Conservation (phyloP, 2,329 filamentous ascomycete species). For the Botrytis byssoidea region DNA sequence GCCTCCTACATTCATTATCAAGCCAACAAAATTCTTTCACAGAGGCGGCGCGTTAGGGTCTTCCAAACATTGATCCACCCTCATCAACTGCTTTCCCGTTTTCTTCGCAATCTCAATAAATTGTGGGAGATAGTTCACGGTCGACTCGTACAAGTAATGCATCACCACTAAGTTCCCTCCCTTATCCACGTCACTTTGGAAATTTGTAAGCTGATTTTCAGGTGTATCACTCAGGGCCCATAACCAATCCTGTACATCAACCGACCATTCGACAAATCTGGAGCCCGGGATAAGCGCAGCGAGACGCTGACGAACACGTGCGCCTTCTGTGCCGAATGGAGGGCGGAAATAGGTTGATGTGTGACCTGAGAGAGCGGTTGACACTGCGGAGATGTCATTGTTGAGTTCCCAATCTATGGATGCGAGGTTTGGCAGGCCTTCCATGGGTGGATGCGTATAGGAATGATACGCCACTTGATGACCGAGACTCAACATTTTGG, state of each 20-base stretch:
- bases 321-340: slow-evolving; percentile 67
- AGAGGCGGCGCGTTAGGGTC: slow-evolving; percentile 56
- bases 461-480: slow-evolving; percentile 70
- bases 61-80: slow-evolving; percentile 64
- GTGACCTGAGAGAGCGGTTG: slow-evolving; percentile 39
- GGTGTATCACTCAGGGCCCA: slow-evolving; percentile 62
- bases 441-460: slow-evolving; percentile 67
- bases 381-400: slow-evolving; percentile 53
- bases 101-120: slow-evolving; percentile 64
- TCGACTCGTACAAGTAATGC: slow-evolving; percentile 66
- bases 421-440: slow-evolving; percentile 51
- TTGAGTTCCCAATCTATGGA: slow-evolving; percentile 62
- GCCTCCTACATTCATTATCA: too few relatives aligned
- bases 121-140: slow-evolving; percentile 61
- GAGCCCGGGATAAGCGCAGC: slow-evolving; percentile 51
- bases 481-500: slow-evolving; percentile 58
- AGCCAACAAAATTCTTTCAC: slow-evolving; percentile 16
- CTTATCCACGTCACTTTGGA: slow-evolving; percentile 59
- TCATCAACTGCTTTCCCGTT: slow-evolving; percentile 63
- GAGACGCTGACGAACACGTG: slow-evolving; percentile 62
- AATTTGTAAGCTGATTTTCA: slow-evolving; percentile 65
- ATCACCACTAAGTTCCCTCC: slow-evolving; percentile 66
- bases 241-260: slow-evolving; percentile 70
- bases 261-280: slow-evolving; percentile 65
- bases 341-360: slow-evolving; percentile 62